Evolutionary conservation across 2,329 filamentous ascomycete species (phyloP).

Genomic region (Metarhizium rileyi): DNA sequence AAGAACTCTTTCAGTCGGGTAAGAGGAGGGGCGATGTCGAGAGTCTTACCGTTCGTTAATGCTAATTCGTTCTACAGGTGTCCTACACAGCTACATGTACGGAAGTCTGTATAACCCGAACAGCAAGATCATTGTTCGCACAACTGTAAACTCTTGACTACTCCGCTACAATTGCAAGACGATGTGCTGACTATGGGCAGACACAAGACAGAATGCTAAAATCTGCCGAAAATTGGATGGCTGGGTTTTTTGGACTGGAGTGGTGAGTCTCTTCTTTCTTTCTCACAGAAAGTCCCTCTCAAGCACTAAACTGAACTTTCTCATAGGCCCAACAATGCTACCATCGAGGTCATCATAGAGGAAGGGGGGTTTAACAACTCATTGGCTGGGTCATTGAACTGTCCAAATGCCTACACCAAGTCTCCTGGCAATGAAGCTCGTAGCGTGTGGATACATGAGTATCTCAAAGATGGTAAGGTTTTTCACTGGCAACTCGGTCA

Average conservation of each 20-base stretch:
- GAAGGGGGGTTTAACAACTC: conserved; percentile 56
- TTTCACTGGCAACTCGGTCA: not conserved
- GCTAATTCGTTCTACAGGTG: conserved; percentile 29
- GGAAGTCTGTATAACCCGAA: conserved; percentile 60
- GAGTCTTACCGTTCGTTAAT: not conserved
- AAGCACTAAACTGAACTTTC: not conserved
- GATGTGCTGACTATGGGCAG: conserved; percentile 18
- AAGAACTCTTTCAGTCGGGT: conserved; percentile 61
- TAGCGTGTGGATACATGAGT: conserved; percentile 50
- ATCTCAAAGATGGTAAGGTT: conserved; percentile 47
- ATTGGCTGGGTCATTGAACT: conserved; percentile 56
- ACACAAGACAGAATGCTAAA: conserved; percentile 72
- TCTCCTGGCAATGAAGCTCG: conserved; percentile 43
- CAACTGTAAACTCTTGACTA: conserved; percentile 37
- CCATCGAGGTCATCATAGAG: conserved; percentile 64
- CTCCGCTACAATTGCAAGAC: not conserved
- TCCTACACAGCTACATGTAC: conserved; percentile 65
- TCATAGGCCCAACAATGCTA: conserved; percentile 53
- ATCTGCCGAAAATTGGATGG: conserved; percentile 67
- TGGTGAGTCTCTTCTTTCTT: conserved; percentile 35
- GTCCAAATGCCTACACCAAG: conserved; percentile 49
- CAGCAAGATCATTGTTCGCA: conserved; percentile 63
- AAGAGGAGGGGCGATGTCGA: not conserved
- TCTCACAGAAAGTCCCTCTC: not conserved
- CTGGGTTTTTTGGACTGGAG: conserved; percentile 68